Percentiles rank a stretch among this genome's conserved stretches.
These are phyloP conservation scores for Apium graveolens DNA, from an alignment of 129 eudicot genomes.

Conservation along the genomic window DNA sequence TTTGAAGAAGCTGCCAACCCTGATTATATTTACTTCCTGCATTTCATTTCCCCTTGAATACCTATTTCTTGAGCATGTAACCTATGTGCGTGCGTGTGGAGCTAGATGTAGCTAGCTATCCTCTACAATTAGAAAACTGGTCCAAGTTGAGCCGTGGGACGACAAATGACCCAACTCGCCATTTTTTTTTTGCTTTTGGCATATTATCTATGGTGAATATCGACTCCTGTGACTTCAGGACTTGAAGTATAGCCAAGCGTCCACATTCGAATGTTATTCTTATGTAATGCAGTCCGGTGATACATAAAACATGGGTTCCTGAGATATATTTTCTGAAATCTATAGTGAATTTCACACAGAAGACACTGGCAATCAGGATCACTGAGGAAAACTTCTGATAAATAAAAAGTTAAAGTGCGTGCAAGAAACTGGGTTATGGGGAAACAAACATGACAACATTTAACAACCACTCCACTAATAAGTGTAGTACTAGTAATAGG, in stretches of 20 bases:
- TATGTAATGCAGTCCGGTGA: too few species aligned
- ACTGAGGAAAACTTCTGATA: not conserved
- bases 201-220: not conserved
- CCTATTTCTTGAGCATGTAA: conserved; percentile 4
- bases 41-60: conserved; percentile 15
- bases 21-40: conserved; percentile 4
- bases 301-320: not conserved
- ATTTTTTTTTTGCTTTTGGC: not conserved
- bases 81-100: not conserved
- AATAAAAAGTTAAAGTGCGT: conserved; percentile 22
- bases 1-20: conserved; percentile 43
- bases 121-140: not conserved
- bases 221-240: not conserved
- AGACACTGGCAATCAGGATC: not conserved
- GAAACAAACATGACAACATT: conserved; percentile 49
- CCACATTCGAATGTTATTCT: too few species aligned
- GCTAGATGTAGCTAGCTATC: not conserved
- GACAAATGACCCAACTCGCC: not conserved
- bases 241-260: not conserved
- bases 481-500: not conserved
- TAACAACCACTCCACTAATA: conserved; percentile 44
- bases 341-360: not conserved
- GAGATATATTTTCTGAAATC: not conserved
- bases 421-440: conserved; percentile 52
- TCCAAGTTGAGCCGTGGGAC: not conserved